phyloP scores from a whole-genome alignment of 2,329 filamentous ascomycete genomes.

The Penicillium digitatum region DNA sequence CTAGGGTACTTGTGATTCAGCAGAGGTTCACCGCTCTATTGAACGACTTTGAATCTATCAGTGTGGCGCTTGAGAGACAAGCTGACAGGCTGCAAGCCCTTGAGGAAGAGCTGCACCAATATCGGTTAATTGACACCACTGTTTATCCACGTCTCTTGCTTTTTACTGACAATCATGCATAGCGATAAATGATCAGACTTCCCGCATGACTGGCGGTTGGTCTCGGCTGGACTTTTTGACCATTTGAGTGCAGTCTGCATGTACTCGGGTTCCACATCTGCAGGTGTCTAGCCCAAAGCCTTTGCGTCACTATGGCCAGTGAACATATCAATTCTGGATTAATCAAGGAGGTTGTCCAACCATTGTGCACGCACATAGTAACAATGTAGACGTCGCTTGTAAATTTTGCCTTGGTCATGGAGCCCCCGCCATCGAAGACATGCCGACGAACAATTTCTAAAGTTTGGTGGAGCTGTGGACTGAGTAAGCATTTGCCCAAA shows the following conservation, averaged over 20 bases:
- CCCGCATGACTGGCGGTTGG: too few species aligned
- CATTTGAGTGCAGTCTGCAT: not conserved
- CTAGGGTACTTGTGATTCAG: rapidly evolving
- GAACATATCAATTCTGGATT: not conserved
- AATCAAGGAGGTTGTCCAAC: not conserved
- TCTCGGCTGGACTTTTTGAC: not conserved
- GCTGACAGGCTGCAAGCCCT: not conserved
- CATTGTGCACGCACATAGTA: not conserved
- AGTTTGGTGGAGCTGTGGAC: not conserved
- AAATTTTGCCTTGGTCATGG: not conserved
- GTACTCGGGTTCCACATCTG: not conserved
- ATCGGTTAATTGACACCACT: not conserved
- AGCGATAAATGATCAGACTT: not conserved
- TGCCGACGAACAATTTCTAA: not conserved
- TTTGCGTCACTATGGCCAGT: not conserved
- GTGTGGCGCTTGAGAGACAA: too few species aligned
- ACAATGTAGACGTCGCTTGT: not conserved
- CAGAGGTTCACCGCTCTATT: not conserved
- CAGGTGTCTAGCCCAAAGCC: not conserved
- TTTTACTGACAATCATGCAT: not conserved
- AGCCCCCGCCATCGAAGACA: not conserved
- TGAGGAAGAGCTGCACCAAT: too few species aligned
- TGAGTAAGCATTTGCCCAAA: not conserved
- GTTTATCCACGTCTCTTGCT: not conserved
- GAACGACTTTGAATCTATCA: not conserved